phyloP scores from a whole-genome alignment of 257 asterid species.

The Solanum boliviense region DNA sequence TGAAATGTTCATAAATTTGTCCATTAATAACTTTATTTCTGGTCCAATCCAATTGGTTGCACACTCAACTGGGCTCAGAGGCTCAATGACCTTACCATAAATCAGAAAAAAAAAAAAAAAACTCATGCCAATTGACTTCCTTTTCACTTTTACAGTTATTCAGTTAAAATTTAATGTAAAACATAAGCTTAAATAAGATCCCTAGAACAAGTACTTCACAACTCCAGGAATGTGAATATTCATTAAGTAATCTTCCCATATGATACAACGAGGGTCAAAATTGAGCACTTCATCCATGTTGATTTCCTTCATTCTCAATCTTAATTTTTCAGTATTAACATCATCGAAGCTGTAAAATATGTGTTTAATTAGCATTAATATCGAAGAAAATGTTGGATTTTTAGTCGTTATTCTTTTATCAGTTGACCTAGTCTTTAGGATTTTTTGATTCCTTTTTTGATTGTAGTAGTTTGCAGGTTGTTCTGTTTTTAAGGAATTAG shows the following conservation, averaged over 20 bases:
- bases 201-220: conserved; percentile 25
- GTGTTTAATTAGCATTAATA: background rate
- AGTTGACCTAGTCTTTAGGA: too few species aligned
- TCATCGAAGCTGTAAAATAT: conserved; percentile 33
- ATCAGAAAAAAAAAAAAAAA: too few species aligned
- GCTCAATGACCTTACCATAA: too few species aligned
- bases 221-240: conserved; percentile 41
- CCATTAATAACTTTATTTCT: background rate
- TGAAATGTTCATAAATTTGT: too few species aligned
- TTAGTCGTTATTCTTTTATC: too few species aligned
- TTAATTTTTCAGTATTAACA: conserved; percentile 37
- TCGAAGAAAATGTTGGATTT: too few species aligned
- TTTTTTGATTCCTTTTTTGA: too few species aligned
- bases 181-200: background rate
- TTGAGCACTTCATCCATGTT: conserved; percentile 17
- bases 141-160: background rate
- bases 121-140: too few species aligned
- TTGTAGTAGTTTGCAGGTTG: too few species aligned
- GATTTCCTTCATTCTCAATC: conserved; percentile 9
- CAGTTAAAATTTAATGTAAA: too few species aligned
- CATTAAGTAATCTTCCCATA: conserved; percentile 50
- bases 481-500: too few species aligned
- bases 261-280: conserved; percentile 35
- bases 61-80: too few species aligned
- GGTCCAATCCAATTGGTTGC: background rate